Base-by-base conservation (phyloP, 805 yeast species). In the Suhomyces sp. region DNA sequence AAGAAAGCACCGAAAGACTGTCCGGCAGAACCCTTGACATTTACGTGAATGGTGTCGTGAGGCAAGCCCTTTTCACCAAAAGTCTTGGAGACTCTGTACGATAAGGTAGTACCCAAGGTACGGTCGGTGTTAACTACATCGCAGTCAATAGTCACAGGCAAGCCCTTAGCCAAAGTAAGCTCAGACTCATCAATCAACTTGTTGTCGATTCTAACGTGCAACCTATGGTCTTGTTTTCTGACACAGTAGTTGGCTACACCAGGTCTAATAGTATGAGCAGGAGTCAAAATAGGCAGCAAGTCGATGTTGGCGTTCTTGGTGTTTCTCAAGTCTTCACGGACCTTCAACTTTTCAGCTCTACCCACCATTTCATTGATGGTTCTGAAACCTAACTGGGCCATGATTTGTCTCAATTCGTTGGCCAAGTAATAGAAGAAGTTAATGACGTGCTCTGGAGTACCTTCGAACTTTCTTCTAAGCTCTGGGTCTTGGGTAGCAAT, bases 301-400 rank as follows among this genome's bases (percentile, higher is more conserved):
- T 93, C 98, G 61, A 93, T 82, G 77, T 89, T 89, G 48, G 91
- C 89, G 57, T 93, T 90, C 83, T 94, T 94, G 56, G 93, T 86
- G 66, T 85, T 88, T 66, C 96, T 83, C 67, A 86, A 75, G 65
- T 90, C 92, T 57, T 90, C 96, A 62, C 96, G 81, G 50, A 91
- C 94, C 64, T 74, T 79, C 66, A 93, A 82, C 72, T 85, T 89
- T 77, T 93, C 99, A 48, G 98, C 90, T 70, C 87, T 91, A 65
- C 99, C 99, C 63, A 93, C 92, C 99, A 93, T 93, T 78, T 94
- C 99, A 70, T 90, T 93, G 69, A 93, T 84, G 50, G 96, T 90
- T 69, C 98, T 83, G 85, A 87, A 94, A 52, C 99, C 99, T 58
- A 93, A 83, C 66, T 85, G 82, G 44, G 99, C 97, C 99, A 93